Evolutionary conservation across 2,329 filamentous ascomycete species (phyloP), one percentile per base, ranked within the genome.

Genomic region (Dendrostoma leiphaemia): DNA sequence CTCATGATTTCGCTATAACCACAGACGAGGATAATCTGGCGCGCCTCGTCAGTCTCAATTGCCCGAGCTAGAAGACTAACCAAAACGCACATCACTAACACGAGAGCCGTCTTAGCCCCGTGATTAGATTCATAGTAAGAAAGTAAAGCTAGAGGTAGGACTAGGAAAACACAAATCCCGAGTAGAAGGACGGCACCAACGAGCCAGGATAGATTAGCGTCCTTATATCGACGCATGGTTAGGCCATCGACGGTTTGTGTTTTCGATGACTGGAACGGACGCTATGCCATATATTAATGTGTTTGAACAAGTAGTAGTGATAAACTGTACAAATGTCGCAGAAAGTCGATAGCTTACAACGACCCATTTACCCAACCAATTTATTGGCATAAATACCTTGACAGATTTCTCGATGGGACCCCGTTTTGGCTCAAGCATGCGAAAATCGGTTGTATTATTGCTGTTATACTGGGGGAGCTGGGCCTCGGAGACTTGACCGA

Each of bases 71-170:
- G 34, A 13, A 49, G 2, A 31, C 46, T 54, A 24, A 37, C 29
- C 8, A 54, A 21, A 17, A 50, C 23, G 17, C 52, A 54, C 44
- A 32, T 51, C 8, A n/a, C 52, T 12, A 44, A n/a, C 1, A 54
- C 24, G 23, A 50, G 3, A 9, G 8, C 32, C 24, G 28, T 50
- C 41, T 38, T 38, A 6, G 26, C 15, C 4, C 1, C 10, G 7
- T 17, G 46, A 6, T 40, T 26, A 4, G 46, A 37, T 10, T 54
- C 45, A 15, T 37, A 54, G 9, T 54, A 54, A 3, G 24, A 28
- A n/a, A 54, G 52, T n/a, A 54, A 23, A 3, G 52, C 46, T 15
- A 50, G 19, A 23, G 46, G 46, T 17, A 54, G 7, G 3, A 50
- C 23, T 15, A 54, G 46, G 19, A 54, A 50, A 9, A 50, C 9